phyloP scores from a whole-genome alignment of 1,139 yeast species.

The Diutina catenulata region DNA sequence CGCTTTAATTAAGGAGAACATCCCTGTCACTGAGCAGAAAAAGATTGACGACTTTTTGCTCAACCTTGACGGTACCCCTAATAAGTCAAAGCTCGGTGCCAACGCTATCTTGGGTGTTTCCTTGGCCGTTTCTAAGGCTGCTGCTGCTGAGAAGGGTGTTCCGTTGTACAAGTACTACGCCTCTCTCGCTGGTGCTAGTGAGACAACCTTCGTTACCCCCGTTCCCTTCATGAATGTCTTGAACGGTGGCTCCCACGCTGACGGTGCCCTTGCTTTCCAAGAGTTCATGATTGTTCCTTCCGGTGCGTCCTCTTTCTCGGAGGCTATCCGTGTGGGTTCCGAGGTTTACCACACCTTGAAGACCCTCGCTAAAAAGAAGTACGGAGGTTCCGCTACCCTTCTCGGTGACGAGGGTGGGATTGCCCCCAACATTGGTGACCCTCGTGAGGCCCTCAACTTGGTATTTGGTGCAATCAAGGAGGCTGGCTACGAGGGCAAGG shows the following conservation, averaged over 20 bases:
- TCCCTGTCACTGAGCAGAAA: slow-evolving; percentile 70
- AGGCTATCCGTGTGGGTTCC: slow-evolving; percentile 89
- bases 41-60: slow-evolving; percentile 70
- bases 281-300: slow-evolving; percentile 97
- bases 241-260: slow-evolving; percentile 99
- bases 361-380: slow-evolving; percentile 78
- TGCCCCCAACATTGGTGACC: slow-evolving; percentile 89
- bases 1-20: slow-evolving; percentile 60
- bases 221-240: slow-evolving; percentile 96
- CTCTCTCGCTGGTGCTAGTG: slow-evolving; percentile 47
- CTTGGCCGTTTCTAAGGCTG: slow-evolving; percentile 87
- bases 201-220: slow-evolving; percentile 68
- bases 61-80: slow-evolving; percentile 81
- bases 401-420: slow-evolving; percentile 99
- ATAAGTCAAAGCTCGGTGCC: slow-evolving; percentile 92
- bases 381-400: slow-evolving; percentile 96
- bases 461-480: slow-evolving; percentile 74
- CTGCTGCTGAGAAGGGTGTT: slow-evolving; percentile 80
- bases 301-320: slow-evolving; percentile 77
- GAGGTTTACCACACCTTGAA: slow-evolving; percentile 95
- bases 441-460: slow-evolving; percentile 92
- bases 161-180: slow-evolving; percentile 84
- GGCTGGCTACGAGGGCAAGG: slow-evolving; percentile 90
- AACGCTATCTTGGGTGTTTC: slow-evolving; percentile 94
- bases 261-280: slow-evolving; percentile 97